Evolutionary conservation across 2,329 filamentous ascomycete genomes (phyloP), one percentile per base, ranked within the genome.

Genomic region (Alternaria panax): DNA sequence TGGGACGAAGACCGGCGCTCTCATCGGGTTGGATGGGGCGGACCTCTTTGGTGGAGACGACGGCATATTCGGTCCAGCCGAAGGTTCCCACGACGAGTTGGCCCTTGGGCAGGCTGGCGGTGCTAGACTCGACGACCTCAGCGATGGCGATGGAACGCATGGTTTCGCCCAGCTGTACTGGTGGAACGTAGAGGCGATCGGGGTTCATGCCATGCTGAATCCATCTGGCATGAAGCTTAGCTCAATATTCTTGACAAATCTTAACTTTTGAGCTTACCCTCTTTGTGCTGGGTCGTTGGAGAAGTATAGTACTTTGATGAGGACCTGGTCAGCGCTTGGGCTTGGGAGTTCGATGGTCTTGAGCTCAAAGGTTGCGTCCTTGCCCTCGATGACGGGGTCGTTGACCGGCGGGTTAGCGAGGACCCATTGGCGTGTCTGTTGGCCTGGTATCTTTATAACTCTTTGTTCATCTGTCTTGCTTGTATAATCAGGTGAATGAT

Each of bases 21-120:
- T 75, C 66, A 27, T 76, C 69, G 16, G 68, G 54, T 40, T 77
- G 66, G 8, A 78, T 55, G n/a, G 69, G 60, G 4, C 71, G 70
- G 30, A 70, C 72, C 12, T 73, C 70, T 12, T 70, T 71, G 7
- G 78, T 77, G 36, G 78, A 65, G 8, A 81, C 72, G 9, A 92
- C 80, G 11, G 85, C 85, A 63, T 90, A 85, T 73, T 92, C 86
- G 43, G 85, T 85, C 90, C 90, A 92, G 48, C 88, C 89, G 43
- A 63, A 40, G 7, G 70, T 76, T 9, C 81, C 83, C 11, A 80
- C 78, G 36, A 91, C 87, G 56, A 88, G 80, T 54, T 85, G 83
- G 50, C 90, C 89, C 16, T 81, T 80, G 48, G 82, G 79, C 52
- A 86, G 82, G 41, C 80, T 81, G 22, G 80, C 68, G 64, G 80